Base-by-base conservation (phyloP, 106 monocot species). In the Acanthochlamys bracteata region DNA sequence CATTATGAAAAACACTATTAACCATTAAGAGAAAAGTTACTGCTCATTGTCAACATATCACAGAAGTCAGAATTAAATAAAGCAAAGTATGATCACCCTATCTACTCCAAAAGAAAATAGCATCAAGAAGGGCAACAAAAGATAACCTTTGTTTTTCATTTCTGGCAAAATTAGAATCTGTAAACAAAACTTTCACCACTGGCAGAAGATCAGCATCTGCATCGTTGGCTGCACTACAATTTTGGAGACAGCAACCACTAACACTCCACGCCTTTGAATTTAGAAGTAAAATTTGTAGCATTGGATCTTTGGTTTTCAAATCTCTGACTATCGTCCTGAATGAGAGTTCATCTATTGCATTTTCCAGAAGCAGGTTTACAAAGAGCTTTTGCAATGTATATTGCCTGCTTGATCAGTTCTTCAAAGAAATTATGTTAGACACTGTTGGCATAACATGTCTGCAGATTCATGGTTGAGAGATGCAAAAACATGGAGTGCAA, bases 291-390 rank as follows among this genome's bases (percentile, higher is more conserved):
- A 95, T 61, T 54, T 84, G 84, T 25, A 95, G 65, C 57, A 71
- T 69, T 25, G 86, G 80, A 42, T 61, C 77, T 61, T 78, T 79
- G 17, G 70, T 77, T 59, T 62, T 74, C 71, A 95, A 63, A 80
- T 90, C 79, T 55, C 69, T 82, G 39, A 87, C 76, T 54, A 95
- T 52, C 33, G 77, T 82, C 20, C 79, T 67, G 61, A 82, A 90
- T 33, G 81, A 78, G 49, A 88, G 77, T 69, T 90, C 95, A 64
- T 95, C 90, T 54, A 75, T 65, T 46, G 86, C 89, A 60, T 55
- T 71, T 71, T 86, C 89, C 39, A 90, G 76, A 22, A 94, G 72
- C 52, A 78, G 47, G 78, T 69, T 80, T 22, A 69, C 67, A 69
- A 94, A 84, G 10, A 94, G 63, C 25, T 63, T 86, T 81, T 89